Base-by-base conservation (phyloP, 2,329 filamentous ascomycete genomes). In the Lasiodiplodia theobromae region DNA sequence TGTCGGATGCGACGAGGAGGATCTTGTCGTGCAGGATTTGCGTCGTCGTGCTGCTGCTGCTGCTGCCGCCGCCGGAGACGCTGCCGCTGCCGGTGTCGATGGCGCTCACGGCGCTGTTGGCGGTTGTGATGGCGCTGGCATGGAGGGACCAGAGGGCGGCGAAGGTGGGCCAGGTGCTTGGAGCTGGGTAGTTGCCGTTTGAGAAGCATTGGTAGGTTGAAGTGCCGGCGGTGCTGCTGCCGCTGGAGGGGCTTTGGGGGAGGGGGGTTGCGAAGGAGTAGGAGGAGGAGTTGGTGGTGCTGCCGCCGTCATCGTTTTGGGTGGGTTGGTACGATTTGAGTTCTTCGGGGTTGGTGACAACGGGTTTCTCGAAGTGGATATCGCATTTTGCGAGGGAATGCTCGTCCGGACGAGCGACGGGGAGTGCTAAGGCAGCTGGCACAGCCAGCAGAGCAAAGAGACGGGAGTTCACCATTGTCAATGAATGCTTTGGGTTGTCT, bases 1-100 rank as follows among this genome's bases (percentile, higher is more conserved):
- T 65, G 8, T 70, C 67, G 10, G 21, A 28, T 4, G 73, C 49
- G 28, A 74, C 66, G 12, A 44, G 5, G 34, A 69, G 38, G 53
- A 72, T 71, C 11, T 31, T 44, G 12, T 18, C 18, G 53, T 18
- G 64, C 21, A 67, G 21, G 25, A 38, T 34, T 3, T 37, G 28
- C 3, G 40, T 40, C 23, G 38, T 23, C 25, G 25, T 25, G 25
- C 25, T 25, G 28, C 28, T 28, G 28, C 28, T 28, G 28, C 28
- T 1, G 28, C 28, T 6, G 54, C 23, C 34, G 11, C 18, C 16
- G 28, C 25, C 31, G 12, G 40, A 25, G 21, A 23, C 53, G 52
- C 28, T 49, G 34, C 23, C 11, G 47, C 4, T 11, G 23, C 23
- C 23, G 28, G 10, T n/a, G 28, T 28, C 28, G 28, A 28, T 28